Evolutionary conservation across 1,284 basidiomycete species (phyloP), one percentile per base, ranked within the genome.

Genomic region (Ganoderma lingzhi): DNA sequence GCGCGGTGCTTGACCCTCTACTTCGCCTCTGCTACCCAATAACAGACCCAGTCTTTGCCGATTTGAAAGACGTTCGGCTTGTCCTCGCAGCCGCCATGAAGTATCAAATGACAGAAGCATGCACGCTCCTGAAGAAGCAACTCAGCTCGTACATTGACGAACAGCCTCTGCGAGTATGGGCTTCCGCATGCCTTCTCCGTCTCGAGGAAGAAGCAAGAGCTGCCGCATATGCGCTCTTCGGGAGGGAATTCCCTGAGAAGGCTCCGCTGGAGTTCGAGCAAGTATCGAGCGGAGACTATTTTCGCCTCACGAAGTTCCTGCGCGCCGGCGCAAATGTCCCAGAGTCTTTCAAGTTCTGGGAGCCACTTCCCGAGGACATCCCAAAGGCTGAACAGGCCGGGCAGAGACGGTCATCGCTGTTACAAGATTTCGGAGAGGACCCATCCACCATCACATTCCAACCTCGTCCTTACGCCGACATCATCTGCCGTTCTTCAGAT

Each of bases 11-110:
- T 1, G 73, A 76, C 15, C 35, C 32, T 51, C 67, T 77, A n/a
- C 68, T 77, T 6, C 75, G 75, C 10, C 64, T 75, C 19, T 75
- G 71, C 60, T 77, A 77, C 60, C 76, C 76, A 17, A 68, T 67
- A 28, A 9, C 65, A n/a, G 70, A 72, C 55, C 70, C 70, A 2
- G 10, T 60, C 3, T 55, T 74, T 8, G 14, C 56, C 17, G 53
- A 67, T 19, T n/a, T 74, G 6, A 59, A 59, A 28, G 61, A 67
- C 2, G 62, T 75, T 1, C 63, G 58, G 9, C 48, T 64, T 53
- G 58, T 70, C 12, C 68, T 71, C 6, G 64, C 30, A 2, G 70
- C 69, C 1, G 66, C 72, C 14, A 30, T 71, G 9, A 70, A 70
- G 41, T 71, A 73, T 35, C 42, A 67, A 39, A 71, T 73, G 70